Percentiles rank a stretch among this genome's conserved stretches.
phyloP scores from a whole-genome alignment of 495 filamentous ascomycete species.

The Hypoxylon intermedium region DNA sequence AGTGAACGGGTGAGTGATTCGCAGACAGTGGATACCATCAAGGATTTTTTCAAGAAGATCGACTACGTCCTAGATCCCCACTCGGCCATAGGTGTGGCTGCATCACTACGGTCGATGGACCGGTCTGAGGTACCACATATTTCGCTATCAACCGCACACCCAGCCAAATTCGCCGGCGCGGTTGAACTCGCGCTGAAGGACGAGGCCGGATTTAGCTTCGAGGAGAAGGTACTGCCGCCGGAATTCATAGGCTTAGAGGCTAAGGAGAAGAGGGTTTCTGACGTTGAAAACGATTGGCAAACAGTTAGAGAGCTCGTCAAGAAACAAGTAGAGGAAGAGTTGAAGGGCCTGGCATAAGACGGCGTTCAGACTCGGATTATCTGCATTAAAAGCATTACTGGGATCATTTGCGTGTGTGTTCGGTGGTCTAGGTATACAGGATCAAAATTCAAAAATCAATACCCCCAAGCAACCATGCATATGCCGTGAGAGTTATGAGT shows the following conservation, averaged over 20 bases:
- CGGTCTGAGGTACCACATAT: slow-evolving; percentile 68
- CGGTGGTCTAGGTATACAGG: no score
- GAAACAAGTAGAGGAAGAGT: slow-evolving; percentile 61
- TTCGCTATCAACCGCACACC: slow-evolving; percentile 88
- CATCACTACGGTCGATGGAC: slow-evolving; percentile 68
- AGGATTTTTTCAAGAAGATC: slow-evolving; percentile 63
- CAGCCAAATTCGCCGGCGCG: slow-evolving; percentile 86
- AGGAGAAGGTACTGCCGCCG: slow-evolving; percentile 71
- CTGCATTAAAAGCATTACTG: slow-evolving; percentile 2
- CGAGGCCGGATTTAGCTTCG: slow-evolving; percentile 72
- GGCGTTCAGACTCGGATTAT: slow-evolving; percentile 24
- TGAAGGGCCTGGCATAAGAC: slow-evolving; percentile 44
- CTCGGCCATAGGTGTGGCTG: slow-evolving; percentile 83
- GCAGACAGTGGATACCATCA: slow-evolving; percentile 78
- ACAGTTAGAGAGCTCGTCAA: slow-evolving; percentile 63
- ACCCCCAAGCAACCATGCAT: no score
- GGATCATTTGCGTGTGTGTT: no score
- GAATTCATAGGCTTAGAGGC: slow-evolving; percentile 78
- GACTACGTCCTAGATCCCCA: slow-evolving; percentile 91
- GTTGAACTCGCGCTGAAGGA: slow-evolving; percentile 76
- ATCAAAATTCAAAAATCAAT: no score
- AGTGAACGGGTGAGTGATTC: slow-evolving; percentile 82
- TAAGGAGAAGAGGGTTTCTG: slow-evolving; percentile 66
- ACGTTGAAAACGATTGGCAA: slow-evolving; percentile 58
- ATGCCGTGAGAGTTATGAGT: no score